Evolutionary conservation across 768 basidiomycete genomes (phyloP).

Genomic region (Roridomyces roridus): DNA sequence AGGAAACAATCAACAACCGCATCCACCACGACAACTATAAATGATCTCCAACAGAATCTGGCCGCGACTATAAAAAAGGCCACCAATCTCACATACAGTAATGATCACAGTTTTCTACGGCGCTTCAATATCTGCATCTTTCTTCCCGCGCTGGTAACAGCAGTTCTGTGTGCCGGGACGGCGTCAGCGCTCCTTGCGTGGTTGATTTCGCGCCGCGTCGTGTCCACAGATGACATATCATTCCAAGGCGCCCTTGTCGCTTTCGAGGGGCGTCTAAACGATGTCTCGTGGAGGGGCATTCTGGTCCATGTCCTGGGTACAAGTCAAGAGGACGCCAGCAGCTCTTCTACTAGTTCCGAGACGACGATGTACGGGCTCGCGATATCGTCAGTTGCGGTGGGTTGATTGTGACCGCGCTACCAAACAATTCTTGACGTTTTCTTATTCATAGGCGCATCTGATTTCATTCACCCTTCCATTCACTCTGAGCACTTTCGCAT

Average conservation of each 20-base stretch:
- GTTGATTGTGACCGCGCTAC: neutral
- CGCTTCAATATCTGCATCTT: neutral
- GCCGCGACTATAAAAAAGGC: no score
- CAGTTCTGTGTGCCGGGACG: neutral
- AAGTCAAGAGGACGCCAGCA: neutral
- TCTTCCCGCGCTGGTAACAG: neutral
- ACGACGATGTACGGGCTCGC: conserved; percentile 15
- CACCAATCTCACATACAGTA: no score
- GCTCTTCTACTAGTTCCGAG: neutral
- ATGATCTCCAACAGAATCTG: no score
- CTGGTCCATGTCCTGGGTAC: neutral
- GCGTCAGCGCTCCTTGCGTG: conserved; percentile 4
- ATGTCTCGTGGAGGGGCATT: neutral
- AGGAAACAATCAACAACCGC: no score
- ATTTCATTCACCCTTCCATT: conserved; percentile 3
- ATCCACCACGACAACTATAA: no score
- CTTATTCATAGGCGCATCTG: conserved; percentile 5
- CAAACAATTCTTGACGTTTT: neutral
- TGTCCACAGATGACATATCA: neutral
- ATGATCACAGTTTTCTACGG: neutral
- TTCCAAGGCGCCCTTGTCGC: conserved; percentile 4
- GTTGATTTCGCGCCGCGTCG: conserved; percentile 3
- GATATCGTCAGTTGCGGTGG: neutral
- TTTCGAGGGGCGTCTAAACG: neutral
- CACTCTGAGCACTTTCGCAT: conserved; percentile 5